Conservation (phyloP, 176 grass and related monocot species). For the Puya raimondii region DNA sequence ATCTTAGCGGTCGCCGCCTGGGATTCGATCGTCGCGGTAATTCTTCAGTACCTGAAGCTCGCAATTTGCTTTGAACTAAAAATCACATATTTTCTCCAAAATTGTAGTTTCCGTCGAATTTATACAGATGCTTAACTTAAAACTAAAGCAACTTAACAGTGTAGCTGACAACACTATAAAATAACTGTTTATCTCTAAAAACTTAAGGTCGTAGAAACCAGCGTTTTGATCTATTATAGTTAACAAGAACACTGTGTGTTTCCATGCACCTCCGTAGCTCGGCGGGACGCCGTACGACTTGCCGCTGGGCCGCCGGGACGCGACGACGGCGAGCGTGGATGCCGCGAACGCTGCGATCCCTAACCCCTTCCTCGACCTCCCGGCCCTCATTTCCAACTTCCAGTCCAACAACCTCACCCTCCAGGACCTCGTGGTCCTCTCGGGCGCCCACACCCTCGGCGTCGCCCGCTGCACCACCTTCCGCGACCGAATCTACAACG, state of each 20-base stretch:
- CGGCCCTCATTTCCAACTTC: slow-evolving; percentile 47
- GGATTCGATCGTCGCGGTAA: slow-evolving; percentile 4
- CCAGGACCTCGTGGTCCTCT: slow-evolving; percentile 65
- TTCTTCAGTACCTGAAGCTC: slow-evolving; percentile 10
- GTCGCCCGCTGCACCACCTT: slow-evolving; percentile 56
- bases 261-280: slow-evolving; percentile 20
- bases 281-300: slow-evolving; percentile 56
- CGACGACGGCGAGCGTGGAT: slow-evolving; percentile 50
- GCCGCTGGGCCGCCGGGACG: slow-evolving; percentile 51
- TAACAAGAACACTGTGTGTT: too few relatives aligned
- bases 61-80: too few relatives aligned
- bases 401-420: slow-evolving; percentile 35
- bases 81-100: too few relatives aligned
- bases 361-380: slow-evolving; percentile 31
- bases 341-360: slow-evolving; percentile 63
- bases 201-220: too few relatives aligned
- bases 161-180: too few relatives aligned
- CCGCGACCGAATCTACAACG: slow-evolving; percentile 64
- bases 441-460: slow-evolving; percentile 64
- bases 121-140: too few relatives aligned
- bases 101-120: too few relatives aligned
- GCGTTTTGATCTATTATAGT: too few relatives aligned
- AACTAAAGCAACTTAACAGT: too few relatives aligned
- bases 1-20: slow-evolving; percentile 3
- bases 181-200: too few relatives aligned